These are phyloP conservation scores for Alternaria longipes DNA, from an alignment of 2,329 filamentous ascomycete species.

Conservation along the genomic window DNA sequence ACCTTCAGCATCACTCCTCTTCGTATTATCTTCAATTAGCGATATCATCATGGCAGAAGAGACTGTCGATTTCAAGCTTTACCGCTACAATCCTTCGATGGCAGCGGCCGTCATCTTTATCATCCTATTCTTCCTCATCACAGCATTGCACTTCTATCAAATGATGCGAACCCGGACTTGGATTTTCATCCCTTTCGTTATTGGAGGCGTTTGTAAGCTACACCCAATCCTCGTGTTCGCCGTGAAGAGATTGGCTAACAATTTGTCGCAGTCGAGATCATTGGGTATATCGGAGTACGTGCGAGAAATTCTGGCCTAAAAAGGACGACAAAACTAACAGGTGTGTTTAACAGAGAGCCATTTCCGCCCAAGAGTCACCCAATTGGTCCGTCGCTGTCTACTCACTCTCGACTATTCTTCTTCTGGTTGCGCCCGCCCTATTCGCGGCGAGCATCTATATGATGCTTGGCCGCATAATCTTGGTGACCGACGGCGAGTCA, in stretches of 20 bases:
- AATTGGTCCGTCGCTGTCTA: slow-evolving; percentile 48
- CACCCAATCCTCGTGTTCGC: slow-evolving; percentile 18
- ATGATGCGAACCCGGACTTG: slow-evolving; percentile 56
- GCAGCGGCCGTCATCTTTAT: slow-evolving; percentile 59
- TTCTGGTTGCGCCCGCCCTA: slow-evolving; percentile 56
- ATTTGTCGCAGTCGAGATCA: slow-evolving; percentile 53
- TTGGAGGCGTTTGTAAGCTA: slow-evolving; percentile 60
- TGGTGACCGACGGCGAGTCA: slow-evolving; percentile 50
- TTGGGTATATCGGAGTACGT: slow-evolving; percentile 58
- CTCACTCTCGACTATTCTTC: slow-evolving; percentile 50
- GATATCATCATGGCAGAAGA: slow-evolving; percentile 1
- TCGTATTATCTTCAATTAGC: neutral
- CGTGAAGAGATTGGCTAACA: neutral
- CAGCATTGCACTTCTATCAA: slow-evolving; percentile 54
- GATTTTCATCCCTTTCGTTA: slow-evolving; percentile 62
- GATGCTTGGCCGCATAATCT: slow-evolving; percentile 58
- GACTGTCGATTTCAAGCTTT: slow-evolving; percentile 18
- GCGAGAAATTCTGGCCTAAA: too few species aligned
- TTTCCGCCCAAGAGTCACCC: slow-evolving; percentile 25
- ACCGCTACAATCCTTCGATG: slow-evolving; percentile 56
- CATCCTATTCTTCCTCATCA: slow-evolving; percentile 56
- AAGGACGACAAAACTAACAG: neutral
- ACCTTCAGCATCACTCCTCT: too few species aligned
- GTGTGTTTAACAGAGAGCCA: slow-evolving; percentile 11
- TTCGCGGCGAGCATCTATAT: slow-evolving; percentile 62